A percentile compares a stretch with the other conserved stretches of the same genome.
phyloP scores from a whole-genome alignment of 345 rosid genomes.

The Acer yangbiense region DNA sequence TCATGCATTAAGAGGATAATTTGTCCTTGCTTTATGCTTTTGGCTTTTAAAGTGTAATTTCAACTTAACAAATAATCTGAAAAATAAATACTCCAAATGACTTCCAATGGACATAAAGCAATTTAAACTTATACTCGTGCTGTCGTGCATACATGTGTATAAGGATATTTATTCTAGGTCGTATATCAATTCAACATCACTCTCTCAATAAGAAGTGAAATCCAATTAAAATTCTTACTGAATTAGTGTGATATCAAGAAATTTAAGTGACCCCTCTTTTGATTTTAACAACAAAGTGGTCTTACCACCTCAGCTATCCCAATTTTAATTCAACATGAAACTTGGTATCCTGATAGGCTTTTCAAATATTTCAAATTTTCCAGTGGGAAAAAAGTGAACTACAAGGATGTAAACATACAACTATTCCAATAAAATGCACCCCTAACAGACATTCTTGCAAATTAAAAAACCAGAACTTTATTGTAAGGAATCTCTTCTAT shows the following conservation, averaged over 20 bases:
- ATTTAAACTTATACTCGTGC: neutral
- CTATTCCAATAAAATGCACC: neutral
- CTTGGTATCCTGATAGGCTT: neutral
- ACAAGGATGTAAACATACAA: neutral
- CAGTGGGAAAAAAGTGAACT: neutral
- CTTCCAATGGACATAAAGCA: neutral
- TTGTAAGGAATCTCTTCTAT: neutral
- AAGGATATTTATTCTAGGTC: neutral
- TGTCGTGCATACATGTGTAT: neutral
- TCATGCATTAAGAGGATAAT: neutral
- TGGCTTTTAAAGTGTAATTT: neutral
- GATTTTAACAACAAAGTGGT: neutral
- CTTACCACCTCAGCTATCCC: too few species aligned
- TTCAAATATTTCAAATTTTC: neutral
- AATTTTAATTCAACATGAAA: neutral
- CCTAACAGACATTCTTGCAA: neutral
- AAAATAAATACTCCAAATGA: neutral
- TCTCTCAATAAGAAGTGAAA: neutral
- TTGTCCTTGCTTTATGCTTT: neutral
- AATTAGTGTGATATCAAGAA: neutral
- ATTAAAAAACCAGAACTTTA: conserved; percentile 5
- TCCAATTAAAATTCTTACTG: neutral
- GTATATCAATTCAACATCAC: neutral
- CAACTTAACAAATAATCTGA: neutral
- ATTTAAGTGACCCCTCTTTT: neutral